phyloP scores from a whole-genome alignment of 2,329 filamentous ascomycete genomes.

The Ophiostoma sp. region DNA sequence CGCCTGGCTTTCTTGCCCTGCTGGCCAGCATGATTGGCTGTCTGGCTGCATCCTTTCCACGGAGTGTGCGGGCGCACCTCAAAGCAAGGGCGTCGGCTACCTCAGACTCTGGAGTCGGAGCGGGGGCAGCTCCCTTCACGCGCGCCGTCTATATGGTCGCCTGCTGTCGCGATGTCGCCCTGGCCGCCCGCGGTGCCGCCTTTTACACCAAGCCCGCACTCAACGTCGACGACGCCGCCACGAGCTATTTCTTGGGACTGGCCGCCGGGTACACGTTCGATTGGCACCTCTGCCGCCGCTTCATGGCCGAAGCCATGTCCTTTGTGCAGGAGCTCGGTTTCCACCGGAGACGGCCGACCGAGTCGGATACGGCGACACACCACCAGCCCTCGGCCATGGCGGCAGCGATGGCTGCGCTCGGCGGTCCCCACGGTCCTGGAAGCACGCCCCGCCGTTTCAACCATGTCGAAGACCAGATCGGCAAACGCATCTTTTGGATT shows the following conservation, averaged over 20 bases:
- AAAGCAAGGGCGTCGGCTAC: slow-evolving; percentile 45
- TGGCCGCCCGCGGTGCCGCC: slow-evolving; percentile 63
- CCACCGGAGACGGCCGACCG: slow-evolving; percentile 51
- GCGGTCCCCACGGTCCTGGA: neutral
- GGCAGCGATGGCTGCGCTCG: neutral
- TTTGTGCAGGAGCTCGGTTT: slow-evolving; percentile 68
- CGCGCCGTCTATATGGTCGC: slow-evolving; percentile 69
- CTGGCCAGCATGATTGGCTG: slow-evolving; percentile 72
- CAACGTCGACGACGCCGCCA: slow-evolving; percentile 60
- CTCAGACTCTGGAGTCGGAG: neutral
- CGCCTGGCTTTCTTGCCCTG: slow-evolving; percentile 67
- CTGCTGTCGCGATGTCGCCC: slow-evolving; percentile 68
- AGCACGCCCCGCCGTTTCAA: slow-evolving; percentile 44
- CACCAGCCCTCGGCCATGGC: neutral
- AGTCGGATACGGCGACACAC: neutral
- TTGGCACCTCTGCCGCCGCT: slow-evolving; percentile 66
- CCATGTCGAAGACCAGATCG: slow-evolving; percentile 70
- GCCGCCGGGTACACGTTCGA: slow-evolving; percentile 67
- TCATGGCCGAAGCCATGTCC: slow-evolving; percentile 70
- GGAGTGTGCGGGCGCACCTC: slow-evolving; percentile 68
- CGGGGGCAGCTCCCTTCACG: slow-evolving; percentile 59
- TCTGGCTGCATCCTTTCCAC: slow-evolving; percentile 74
- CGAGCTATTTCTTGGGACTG: slow-evolving; percentile 73
- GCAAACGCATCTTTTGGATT: slow-evolving; percentile 82
- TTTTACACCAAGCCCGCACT: slow-evolving; percentile 51